phyloP scores from a whole-genome alignment of 1,284 basidiomycete genomes.

The Serendipita sp. region DNA sequence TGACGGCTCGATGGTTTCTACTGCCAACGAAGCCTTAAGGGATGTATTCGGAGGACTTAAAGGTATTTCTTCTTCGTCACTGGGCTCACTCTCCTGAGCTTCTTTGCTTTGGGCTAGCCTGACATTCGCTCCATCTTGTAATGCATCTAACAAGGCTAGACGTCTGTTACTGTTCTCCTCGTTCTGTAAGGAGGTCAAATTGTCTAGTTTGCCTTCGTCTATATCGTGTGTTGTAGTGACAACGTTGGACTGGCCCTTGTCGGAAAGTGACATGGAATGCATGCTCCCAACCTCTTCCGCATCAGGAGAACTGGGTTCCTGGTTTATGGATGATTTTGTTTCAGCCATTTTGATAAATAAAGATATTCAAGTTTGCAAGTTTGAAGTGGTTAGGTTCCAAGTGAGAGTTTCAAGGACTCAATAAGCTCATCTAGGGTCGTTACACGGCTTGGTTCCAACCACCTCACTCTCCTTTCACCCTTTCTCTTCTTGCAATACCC shows the following conservation, averaged over 20 bases:
- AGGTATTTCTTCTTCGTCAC: not conserved
- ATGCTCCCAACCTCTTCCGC: not conserved
- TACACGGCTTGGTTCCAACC: not conserved
- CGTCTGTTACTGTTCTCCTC: not conserved
- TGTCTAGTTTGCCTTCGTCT: too few species aligned
- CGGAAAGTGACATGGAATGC: constrained; percentile 3
- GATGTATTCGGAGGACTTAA: not conserved
- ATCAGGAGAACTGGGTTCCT: not conserved
- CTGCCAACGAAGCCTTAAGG: not conserved
- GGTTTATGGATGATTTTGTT: not conserved
- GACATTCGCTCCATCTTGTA: not conserved
- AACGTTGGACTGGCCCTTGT: not conserved
- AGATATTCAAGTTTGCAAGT: not conserved
- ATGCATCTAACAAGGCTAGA: not conserved
- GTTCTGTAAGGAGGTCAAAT: too few species aligned
- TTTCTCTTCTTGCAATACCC: not conserved
- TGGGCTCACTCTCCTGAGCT: not conserved
- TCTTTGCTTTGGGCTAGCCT: not conserved
- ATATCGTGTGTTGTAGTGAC: too few species aligned
- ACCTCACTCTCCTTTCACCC: constrained; percentile 6
- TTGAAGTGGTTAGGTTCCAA: not conserved
- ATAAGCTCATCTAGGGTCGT: not conserved
- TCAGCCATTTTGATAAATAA: not conserved
- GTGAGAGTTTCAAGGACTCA: not conserved
- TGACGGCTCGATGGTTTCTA: too few species aligned